phyloP scores from a whole-genome alignment of 1,284 basidiomycete genomes.

The Golubevia sp. region DNA sequence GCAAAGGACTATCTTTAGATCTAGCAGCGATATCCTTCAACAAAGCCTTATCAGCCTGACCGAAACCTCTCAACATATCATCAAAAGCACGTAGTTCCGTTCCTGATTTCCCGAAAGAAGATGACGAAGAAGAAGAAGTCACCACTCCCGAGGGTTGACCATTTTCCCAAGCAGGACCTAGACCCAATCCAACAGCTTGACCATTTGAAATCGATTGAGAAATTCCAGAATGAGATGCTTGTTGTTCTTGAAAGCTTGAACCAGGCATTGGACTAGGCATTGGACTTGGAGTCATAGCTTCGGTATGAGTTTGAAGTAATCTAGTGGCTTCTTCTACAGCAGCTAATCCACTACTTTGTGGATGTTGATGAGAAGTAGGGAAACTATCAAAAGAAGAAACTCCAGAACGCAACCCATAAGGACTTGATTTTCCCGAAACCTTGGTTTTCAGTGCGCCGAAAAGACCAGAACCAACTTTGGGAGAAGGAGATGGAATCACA shows the following conservation, averaged over 20 bases:
- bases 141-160: too few species aligned
- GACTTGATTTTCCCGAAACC: neutral
- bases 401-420: neutral
- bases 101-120: neutral
- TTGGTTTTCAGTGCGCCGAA: neutral
- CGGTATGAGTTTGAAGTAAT: neutral
- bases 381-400: neutral
- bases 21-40: neutral
- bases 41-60: neutral
- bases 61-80: neutral
- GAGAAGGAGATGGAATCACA: neutral
- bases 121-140: neutral
- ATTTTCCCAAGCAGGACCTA: neutral
- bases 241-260: neutral
- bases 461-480: neutral
- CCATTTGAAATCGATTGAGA: too few species aligned
- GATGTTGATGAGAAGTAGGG: too few species aligned
- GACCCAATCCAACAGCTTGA: too few species aligned
- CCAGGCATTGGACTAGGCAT: neutral
- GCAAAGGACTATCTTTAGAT: neutral
- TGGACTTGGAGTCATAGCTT: neutral
- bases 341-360: neutral
- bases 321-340: neutral
- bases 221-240: neutral
- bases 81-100: neutral